A percentile compares a stretch with the other conserved stretches of the same genome.
phyloP scores from a whole-genome alignment of 805 yeast species.

The Lipomyces sp. region DNA sequence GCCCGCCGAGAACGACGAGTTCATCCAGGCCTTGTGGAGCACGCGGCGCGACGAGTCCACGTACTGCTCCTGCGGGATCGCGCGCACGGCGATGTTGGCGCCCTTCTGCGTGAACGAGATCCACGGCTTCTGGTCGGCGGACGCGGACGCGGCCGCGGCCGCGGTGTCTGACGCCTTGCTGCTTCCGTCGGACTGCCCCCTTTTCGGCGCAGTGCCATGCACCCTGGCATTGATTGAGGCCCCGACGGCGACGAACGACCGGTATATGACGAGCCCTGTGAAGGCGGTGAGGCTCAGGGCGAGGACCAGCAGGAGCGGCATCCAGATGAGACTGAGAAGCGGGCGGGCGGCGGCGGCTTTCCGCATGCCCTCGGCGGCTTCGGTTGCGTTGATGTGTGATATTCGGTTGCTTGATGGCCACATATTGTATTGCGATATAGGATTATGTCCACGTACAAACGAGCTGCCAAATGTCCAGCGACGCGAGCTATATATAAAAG shows the following conservation, averaged over 20 bases:
- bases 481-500: no score
- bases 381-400: not conserved
- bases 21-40: constrained; percentile 1
- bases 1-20: constrained; percentile 5
- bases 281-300: not conserved
- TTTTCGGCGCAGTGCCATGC: no score
- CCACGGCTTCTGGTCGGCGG: no score
- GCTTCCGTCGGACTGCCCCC: no score
- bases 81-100: not conserved
- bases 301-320: not conserved
- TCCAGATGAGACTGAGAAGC: not conserved
- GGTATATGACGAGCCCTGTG: not conserved
- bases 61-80: constrained; percentile 8
- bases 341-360: not conserved
- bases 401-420: no score
- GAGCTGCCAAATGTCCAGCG: no score
- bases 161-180: not conserved
- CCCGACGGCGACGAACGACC: not conserved
- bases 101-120: not conserved
- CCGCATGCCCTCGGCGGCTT: not conserved
- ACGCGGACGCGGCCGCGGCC: no score
- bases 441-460: no score
- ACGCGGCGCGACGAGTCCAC: not conserved
- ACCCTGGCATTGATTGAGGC: not conserved
- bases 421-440: no score